These are phyloP conservation scores for Lentinula boryana DNA, from an alignment of 768 basidiomycete species.

Conservation along the genomic window DNA sequence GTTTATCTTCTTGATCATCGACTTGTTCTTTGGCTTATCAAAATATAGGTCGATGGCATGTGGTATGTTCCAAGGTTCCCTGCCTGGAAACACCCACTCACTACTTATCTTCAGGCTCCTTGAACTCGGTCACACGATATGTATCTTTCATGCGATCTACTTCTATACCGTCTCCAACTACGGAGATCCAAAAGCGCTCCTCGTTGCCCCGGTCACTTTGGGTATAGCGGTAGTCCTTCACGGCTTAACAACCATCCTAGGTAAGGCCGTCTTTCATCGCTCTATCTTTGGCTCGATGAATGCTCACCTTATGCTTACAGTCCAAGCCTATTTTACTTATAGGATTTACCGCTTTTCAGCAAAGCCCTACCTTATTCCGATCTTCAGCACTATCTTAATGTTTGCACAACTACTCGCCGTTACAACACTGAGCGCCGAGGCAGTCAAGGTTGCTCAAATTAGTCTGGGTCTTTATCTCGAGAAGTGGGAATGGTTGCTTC, in stretches of 20 bases:
- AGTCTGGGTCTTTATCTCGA: neutral
- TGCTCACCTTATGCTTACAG: neutral
- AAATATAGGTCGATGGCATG: neutral
- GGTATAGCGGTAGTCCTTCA: conserved; percentile 2
- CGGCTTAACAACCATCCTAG: neutral
- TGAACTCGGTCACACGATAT: conserved; percentile 1
- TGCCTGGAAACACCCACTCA: neutral
- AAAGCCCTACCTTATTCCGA: neutral
- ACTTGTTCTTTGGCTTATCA: neutral
- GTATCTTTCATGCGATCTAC: conserved; percentile 3
- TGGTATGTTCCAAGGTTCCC: neutral
- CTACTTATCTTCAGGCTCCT: neutral
- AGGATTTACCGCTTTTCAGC: neutral
- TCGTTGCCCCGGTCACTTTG: neutral
- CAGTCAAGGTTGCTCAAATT: neutral
- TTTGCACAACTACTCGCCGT: conserved; percentile 2
- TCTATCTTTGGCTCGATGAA: neutral
- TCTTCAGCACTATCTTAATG: conserved; percentile 1
- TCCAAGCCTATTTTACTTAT: conserved; percentile 3
- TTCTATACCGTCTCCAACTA: neutral
- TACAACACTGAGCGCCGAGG: neutral
- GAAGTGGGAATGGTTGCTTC: conserved; percentile 5
- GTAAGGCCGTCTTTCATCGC: neutral
- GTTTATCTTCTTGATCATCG: neutral
- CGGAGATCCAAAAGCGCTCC: neutral